Evolutionary conservation across 306 rosid genomes (phyloP).

Genomic region (Echinosophora koreensis): DNA sequence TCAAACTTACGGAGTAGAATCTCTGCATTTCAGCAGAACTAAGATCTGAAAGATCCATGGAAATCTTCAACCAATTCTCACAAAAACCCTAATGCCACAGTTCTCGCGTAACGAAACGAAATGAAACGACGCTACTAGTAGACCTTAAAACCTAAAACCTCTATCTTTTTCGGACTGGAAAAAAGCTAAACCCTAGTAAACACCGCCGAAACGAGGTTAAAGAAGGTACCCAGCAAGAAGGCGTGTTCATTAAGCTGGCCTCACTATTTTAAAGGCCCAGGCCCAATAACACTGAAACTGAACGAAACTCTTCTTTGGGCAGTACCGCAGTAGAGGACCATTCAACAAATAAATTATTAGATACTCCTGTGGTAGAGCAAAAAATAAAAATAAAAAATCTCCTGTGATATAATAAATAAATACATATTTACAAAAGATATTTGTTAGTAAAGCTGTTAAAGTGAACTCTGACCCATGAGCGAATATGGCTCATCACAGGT

Average conservation of each 20-base stretch:
- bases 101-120: background rate
- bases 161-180: too few species aligned
- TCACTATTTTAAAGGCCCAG: conserved; percentile 12
- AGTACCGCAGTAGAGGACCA: too few species aligned
- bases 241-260: background rate
- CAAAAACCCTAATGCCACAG: conserved; percentile 46
- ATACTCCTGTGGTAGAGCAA: too few species aligned
- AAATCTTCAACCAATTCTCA: conserved; percentile 4
- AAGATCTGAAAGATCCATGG: conserved; percentile 79
- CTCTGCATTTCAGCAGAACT: conserved; percentile 70
- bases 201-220: background rate
- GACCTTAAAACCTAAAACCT: conserved; percentile 30
- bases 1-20: conserved; percentile 70
- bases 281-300: background rate
- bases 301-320: background rate
- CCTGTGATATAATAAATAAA: too few species aligned
- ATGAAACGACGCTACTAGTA: background rate
- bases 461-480: too few species aligned
- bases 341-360: too few species aligned
- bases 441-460: too few species aligned
- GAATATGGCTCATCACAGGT: too few species aligned
- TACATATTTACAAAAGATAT: too few species aligned
- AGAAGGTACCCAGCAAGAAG: background rate
- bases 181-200: background rate
- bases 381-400: too few species aligned